Evolutionary conservation across 768 basidiomycete species (phyloP), one percentile per base, ranked within the genome.

Genomic region (Leucosporidium yakuticum): DNA sequence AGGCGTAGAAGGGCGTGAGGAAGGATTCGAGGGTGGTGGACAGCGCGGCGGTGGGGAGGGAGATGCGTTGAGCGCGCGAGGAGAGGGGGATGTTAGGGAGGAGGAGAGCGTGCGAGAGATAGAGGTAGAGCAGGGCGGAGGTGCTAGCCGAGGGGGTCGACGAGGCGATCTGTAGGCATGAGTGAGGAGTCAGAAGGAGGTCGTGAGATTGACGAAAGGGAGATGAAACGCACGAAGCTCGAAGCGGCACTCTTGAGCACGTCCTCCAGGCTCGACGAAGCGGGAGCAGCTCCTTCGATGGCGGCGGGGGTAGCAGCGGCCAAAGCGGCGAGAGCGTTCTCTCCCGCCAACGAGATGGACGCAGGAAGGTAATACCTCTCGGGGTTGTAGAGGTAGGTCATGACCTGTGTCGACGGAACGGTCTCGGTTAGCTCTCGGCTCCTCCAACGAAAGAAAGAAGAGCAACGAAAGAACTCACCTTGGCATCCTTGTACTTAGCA

Each of bases 401-500:
- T 75, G 49, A 87, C 83, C 87, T 88, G 60, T 12, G n/a, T n/a
- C n/a, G n/a, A n/a, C n/a, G n/a, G n/a, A n/a, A n/a, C n/a, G n/a
- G n/a, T n/a, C n/a, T n/a, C n/a, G n/a, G 53, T 29, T 0, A 71
- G 11, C 21, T 36, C 34, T n/a, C 36, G 11, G 32, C 27, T 21
- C 34, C 62, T n/a, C n/a, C n/a, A n/a, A n/a, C n/a, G n/a, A n/a
- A n/a, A n/a, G 11, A 23, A 59, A 29, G 47, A 51, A 64, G 53
- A 51, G 55, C 27, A 31, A 49, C 6, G 9, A 54, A 36, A 27
- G 29, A n/a, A 21, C 56, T n/a, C 49, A 84, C 88, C 81, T 88
- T 88, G 0, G 84, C 83, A 71, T 88, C 86, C 51, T 82, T 82
- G 70, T 85, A 87, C 69, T 84, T 83, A 1, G 83, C 80, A 0